Conservation (phyloP, 1,284 basidiomycete species). For the Bondarzewia mesenterica region DNA sequence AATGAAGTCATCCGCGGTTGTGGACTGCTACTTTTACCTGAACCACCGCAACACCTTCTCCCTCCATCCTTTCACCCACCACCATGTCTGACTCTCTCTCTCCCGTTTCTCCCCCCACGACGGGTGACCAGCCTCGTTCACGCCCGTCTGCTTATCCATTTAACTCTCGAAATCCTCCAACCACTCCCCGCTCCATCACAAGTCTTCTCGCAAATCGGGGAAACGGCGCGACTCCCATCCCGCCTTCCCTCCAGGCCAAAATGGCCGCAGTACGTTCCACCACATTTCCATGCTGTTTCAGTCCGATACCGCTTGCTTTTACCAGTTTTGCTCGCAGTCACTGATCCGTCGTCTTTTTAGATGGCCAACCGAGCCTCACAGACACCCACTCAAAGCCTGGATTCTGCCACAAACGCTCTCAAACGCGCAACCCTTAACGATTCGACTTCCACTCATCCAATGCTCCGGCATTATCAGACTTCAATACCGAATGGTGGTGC, state of each 20-base stretch:
- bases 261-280: conserved; percentile 69
- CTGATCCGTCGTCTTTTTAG: conserved; percentile 22
- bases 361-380: conserved; percentile 44
- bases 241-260: conserved; percentile 87
- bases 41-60: not conserved
- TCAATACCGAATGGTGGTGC: conserved; percentile 17
- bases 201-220: conserved; percentile 30
- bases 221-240: conserved; percentile 58
- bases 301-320: too few species aligned
- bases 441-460: not conserved
- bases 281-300: conserved; percentile 5
- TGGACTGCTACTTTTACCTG: not conserved
- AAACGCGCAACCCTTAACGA: conserved; percentile 29
- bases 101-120: conserved; percentile 3
- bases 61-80: not conserved
- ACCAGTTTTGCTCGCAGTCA: conserved; percentile 1
- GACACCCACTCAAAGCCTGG: conserved; percentile 22
- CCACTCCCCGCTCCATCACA: conserved; percentile 28
- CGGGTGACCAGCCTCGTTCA: conserved; percentile 17
- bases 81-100: not conserved
- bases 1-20: not conserved
- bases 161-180: conserved; percentile 15
- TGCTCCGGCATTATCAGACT: conserved; percentile 11
- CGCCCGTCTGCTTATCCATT: conserved; percentile 14
- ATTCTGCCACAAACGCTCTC: conserved; percentile 32